A percentile compares a stretch with the other conserved stretches of the same genome.
Evolutionary conservation across 352 stramenopile species (phyloP).

Genomic region (Phytophthora tubulina): DNA sequence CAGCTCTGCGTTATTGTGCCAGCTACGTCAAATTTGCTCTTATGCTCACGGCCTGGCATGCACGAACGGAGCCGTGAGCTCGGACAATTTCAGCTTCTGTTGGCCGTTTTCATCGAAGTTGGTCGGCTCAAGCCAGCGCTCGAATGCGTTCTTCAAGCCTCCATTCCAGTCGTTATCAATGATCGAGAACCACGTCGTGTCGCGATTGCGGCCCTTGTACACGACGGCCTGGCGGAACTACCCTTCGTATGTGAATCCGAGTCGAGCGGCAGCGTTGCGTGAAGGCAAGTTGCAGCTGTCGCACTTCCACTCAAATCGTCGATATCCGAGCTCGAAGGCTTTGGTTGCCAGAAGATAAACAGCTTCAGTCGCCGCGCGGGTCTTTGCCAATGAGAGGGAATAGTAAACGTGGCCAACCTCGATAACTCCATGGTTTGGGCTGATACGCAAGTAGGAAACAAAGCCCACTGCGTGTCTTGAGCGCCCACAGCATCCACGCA

Average conservation of each 20-base stretch:
- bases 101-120: constrained; percentile 28
- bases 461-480: constrained; percentile 11
- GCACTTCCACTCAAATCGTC: constrained; percentile 36
- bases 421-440: constrained; percentile 20
- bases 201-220: constrained; percentile 36
- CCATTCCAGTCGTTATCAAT: constrained; percentile 28
- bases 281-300: constrained; percentile 31
- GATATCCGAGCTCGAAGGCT: constrained; percentile 34
- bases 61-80: constrained; percentile 30
- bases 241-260: constrained; percentile 37
- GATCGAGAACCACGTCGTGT: constrained; percentile 39
- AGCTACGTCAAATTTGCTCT: neutral
- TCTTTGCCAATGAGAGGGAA: constrained; percentile 16
- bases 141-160: constrained; percentile 17
- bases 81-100: constrained; percentile 34
- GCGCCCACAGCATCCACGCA: neutral
- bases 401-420: constrained; percentile 36
- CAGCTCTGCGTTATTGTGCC: no score
- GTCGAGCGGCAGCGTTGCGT: constrained; percentile 15
- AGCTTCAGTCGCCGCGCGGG: constrained; percentile 19
- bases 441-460: constrained; percentile 31
- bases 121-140: constrained; percentile 26
- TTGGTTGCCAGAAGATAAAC: constrained; percentile 31
- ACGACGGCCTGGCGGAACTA: constrained; percentile 29
- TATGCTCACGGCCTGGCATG: constrained; percentile 10